phyloP scores from a whole-genome alignment of 1,139 yeast genomes.

The Candida mesenterica region DNA sequence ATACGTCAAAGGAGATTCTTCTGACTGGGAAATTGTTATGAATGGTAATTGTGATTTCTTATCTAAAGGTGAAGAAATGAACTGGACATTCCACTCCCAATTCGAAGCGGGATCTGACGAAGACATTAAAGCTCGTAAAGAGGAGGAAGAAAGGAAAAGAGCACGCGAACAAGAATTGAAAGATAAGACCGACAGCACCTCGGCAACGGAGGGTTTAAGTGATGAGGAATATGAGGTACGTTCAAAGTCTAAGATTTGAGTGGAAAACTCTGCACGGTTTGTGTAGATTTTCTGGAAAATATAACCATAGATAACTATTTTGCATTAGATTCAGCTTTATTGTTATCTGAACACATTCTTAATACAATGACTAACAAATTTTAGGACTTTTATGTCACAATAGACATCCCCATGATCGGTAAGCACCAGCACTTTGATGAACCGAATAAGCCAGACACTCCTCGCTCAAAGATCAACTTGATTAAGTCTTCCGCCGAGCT shows the following conservation, averaged over 20 bases:
- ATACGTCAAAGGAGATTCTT: constrained; percentile 21
- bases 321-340: constrained; percentile 1
- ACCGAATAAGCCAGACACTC: constrained; percentile 12
- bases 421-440: constrained; percentile 19
- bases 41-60: constrained; percentile 72
- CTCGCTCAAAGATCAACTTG: constrained; percentile 16
- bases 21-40: constrained; percentile 53
- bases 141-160: constrained; percentile 17
- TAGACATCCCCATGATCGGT: constrained; percentile 41
- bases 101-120: constrained; percentile 80
- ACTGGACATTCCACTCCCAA: constrained; percentile 72
- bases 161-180: constrained; percentile 14
- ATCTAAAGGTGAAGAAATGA: constrained; percentile 82
- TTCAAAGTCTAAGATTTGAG: constrained; percentile 5
- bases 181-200: constrained; percentile 15
- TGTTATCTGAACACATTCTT: constrained; percentile 5
- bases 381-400: constrained; percentile 42
- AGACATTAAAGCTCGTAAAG: constrained; percentile 54
- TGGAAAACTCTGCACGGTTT: neutral
- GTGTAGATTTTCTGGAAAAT: too few relatives aligned
- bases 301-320: too few relatives aligned
- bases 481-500: constrained; percentile 44
- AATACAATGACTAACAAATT: constrained; percentile 15
- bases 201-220: constrained; percentile 7
- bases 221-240: constrained; percentile 39